phyloP scores from a whole-genome alignment of 768 basidiomycete genomes.

The Mycena leptocephala region DNA sequence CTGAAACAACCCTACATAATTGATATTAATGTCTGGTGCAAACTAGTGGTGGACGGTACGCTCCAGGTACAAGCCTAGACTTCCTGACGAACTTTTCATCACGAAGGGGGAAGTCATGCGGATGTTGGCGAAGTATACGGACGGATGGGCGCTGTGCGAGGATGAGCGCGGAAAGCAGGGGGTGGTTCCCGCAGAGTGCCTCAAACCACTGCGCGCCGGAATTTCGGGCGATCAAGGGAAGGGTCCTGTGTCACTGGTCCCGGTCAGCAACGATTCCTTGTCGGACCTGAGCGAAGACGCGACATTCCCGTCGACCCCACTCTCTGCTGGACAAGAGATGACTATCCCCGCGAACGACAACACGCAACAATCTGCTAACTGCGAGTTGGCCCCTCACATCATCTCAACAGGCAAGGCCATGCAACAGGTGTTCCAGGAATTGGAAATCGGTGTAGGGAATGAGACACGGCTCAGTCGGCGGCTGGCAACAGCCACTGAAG shows the following conservation, averaged over 20 bases:
- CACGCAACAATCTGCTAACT: conserved; percentile 8
- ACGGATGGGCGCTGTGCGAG: conserved; percentile 15
- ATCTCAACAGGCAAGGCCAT: conserved; percentile 12
- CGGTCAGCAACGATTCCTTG: conserved; percentile 13
- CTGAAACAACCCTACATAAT: conserved; percentile 1
- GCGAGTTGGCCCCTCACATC: conserved; percentile 11
- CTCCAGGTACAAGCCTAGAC: not conserved
- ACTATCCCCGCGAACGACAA: not conserved
- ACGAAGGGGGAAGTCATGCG: conserved; percentile 10
- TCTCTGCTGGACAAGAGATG: conserved; percentile 9
- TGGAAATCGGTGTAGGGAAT: conserved; percentile 8
- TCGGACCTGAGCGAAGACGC: conserved; percentile 13
- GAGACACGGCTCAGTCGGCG: conserved; percentile 7
- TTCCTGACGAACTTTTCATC: conserved; percentile 13
- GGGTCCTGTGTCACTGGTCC: conserved; percentile 3
- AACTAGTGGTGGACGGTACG: conserved; percentile 15
- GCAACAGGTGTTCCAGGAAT: conserved; percentile 18
- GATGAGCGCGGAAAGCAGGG: conserved; percentile 7
- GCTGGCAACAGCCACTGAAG: conserved; percentile 4
- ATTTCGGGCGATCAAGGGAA: conserved; percentile 8
- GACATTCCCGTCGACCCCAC: conserved; percentile 10
- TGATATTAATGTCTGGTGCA: conserved; percentile 9
- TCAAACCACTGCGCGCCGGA: conserved; percentile 3
- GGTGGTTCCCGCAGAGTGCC: conserved; percentile 16
- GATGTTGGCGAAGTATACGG: conserved; percentile 11